Base-by-base conservation (phyloP, 2,329 filamentous ascomycete genomes). In the Aspergillus ibericus region DNA sequence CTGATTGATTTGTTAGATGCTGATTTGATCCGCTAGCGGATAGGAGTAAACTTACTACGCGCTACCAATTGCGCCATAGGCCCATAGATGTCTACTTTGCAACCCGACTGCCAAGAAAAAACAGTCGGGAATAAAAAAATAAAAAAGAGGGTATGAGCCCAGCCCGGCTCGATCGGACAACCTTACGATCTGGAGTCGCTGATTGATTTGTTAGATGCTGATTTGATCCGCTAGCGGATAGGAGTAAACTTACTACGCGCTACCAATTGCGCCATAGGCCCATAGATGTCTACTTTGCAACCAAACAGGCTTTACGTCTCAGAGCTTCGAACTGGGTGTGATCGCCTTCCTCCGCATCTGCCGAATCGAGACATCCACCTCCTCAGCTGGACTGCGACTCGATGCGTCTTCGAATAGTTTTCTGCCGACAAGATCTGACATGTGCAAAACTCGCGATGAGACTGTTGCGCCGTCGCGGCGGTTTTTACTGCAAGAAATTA, bases 401-500 rank as follows among this genome's bases (percentile, higher is more conserved):
- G 71, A 65, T 0, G 75, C 72, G 32, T 60, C 72, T 36, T 70
- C 66, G 50, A 91, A 97, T 18, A 98, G 73, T 59, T 82, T 81
- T 53, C 80, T 75, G 0, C 92, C 93, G 9, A 96, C 82, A 48
- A 83, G 75, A 69, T 96, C 92, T 8, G 90, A 88, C 65, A 98
- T 81, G 6, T 82, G 80, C 36, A 98, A 76, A 10, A 99, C 93
- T 18, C 95, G 83, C 12, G 85, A 90, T 66, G 88, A 90, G 3
- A 98, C 93, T 0, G 92, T 96, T 1, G 89, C 90, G 12, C 93
- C 93, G 73, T 99, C 95, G n/a, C 93, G 84, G 20, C 95, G 82
- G 72, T 98, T 97, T 85, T 98, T 99, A 8, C 77, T 79, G 53
- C 22, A 13, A n/a, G 36, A 10, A n/a, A 12, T 29, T 44, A 34